Conservation (phyloP, 345 rosid genomes). For the Garcia nutans region DNA sequence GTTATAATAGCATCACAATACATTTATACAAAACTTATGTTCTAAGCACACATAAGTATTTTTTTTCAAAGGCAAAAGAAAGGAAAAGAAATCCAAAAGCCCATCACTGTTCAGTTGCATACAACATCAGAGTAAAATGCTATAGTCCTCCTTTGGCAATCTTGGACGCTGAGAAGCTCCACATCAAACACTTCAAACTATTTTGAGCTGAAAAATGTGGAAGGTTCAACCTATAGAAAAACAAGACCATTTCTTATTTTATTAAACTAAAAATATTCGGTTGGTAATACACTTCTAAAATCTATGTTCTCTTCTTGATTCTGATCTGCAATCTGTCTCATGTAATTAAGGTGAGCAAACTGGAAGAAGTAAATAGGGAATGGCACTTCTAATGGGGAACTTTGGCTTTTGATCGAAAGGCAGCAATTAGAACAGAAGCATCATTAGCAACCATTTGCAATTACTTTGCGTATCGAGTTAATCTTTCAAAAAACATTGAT, state of each 20-base stretch:
- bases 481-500: neutral
- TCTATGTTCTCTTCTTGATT: neutral
- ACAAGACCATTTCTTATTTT: neutral
- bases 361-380: neutral
- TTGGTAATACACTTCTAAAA: neutral
- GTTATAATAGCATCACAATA: neutral
- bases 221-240: slow-evolving; percentile 75
- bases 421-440: neutral
- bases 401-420: neutral
- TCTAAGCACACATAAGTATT: too few species aligned
- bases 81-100: neutral
- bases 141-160: slow-evolving; percentile 83
- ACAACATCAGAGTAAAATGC: slow-evolving; percentile 93
- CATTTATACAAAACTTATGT: too few species aligned
- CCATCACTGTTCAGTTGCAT: slow-evolving; percentile 45
- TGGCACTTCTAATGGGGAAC: neutral
- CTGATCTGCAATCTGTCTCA: neutral
- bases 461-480: neutral
- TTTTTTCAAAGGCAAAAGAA: neutral
- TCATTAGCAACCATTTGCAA: neutral
- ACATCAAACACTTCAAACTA: slow-evolving; percentile 93
- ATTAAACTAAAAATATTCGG: too few species aligned
- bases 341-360: neutral
- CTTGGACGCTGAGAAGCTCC: slow-evolving; percentile 67
- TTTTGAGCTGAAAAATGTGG: slow-evolving; percentile 95